These are phyloP conservation scores for Ailanthus altissimus DNA, from an alignment of 345 rosid species.

Conservation along the genomic window DNA sequence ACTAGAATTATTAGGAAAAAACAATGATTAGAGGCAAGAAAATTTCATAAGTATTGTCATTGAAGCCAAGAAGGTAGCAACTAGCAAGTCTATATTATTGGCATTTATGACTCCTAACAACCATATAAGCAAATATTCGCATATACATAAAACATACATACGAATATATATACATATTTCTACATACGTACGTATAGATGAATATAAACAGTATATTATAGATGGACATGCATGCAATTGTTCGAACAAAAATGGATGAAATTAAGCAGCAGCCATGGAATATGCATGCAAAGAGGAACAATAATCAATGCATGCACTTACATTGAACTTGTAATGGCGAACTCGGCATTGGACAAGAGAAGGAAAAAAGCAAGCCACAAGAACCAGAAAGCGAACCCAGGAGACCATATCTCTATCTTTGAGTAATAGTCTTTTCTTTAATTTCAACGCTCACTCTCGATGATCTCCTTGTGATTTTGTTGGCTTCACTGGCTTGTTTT, in stretches of 20 bases:
- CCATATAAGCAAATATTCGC: too few species aligned
- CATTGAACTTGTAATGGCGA: slow-evolving; percentile 76
- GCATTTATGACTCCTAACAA: background rate
- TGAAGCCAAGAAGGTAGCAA: background rate
- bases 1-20: too few species aligned
- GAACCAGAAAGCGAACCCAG: slow-evolving; percentile 40
- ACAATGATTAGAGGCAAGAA: background rate
- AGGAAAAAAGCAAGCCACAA: slow-evolving; percentile 46
- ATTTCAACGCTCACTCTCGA: slow-evolving; percentile 14
- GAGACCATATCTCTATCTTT: slow-evolving; percentile 36
- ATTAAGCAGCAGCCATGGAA: background rate
- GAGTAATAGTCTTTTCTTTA: too few species aligned
- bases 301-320: slow-evolving; percentile 41
- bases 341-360: slow-evolving; percentile 49
- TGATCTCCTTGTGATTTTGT: slow-evolving; percentile 9
- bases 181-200: background rate
- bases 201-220: background rate
- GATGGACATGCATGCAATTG: too few species aligned
- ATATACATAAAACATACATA: too few species aligned
- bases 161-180: background rate
- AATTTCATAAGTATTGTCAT: background rate
- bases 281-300: too few species aligned
- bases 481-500: background rate
- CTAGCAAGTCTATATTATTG: background rate
- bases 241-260: too few species aligned